Evolutionary conservation across 805 yeast genomes (phyloP).

Genomic region (Wickerhamomyces chambardii): DNA sequence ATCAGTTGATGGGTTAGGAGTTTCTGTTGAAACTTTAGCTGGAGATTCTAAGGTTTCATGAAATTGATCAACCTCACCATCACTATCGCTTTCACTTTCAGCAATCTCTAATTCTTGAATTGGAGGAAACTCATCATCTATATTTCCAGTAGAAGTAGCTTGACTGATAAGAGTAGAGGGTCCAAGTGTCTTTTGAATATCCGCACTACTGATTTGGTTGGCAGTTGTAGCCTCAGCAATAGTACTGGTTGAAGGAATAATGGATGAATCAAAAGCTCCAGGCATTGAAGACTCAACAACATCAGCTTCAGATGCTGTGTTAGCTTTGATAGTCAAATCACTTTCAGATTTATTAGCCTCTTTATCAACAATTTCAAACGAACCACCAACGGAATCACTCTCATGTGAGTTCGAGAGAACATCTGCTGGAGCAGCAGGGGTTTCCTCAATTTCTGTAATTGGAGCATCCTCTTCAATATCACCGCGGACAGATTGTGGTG

Average conservation of each 20-base stretch:
- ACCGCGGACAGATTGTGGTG: slow-evolving; percentile 85
- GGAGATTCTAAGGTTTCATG: slow-evolving; percentile 31
- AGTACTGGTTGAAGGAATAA: no score
- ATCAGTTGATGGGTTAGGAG: not conserved
- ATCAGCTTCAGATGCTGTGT: slow-evolving; percentile 8
- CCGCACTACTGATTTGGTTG: no score
- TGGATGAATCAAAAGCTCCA: slow-evolving; percentile 16
- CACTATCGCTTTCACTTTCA: slow-evolving; percentile 34
- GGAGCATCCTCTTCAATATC: slow-evolving; percentile 33
- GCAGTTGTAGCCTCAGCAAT: no score
- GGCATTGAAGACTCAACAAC: slow-evolving; percentile 17
- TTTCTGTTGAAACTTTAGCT: slow-evolving; percentile 7
- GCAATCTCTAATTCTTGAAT: slow-evolving; percentile 44
- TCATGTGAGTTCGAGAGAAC: slow-evolving; percentile 16
- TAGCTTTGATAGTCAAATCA: slow-evolving; percentile 6
- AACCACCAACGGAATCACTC: slow-evolving; percentile 13
- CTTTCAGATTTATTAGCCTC: slow-evolving; percentile 10
- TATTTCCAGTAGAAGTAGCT: no score
- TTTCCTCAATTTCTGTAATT: slow-evolving; percentile 21
- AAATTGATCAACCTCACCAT: slow-evolving; percentile 23
- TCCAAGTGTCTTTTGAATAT: not conserved
- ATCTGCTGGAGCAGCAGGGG: slow-evolving; percentile 13
- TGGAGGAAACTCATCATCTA: slow-evolving; percentile 50
- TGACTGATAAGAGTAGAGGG: not conserved
- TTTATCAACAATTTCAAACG: slow-evolving; percentile 17